These are phyloP conservation scores for Chaetothyriales sp. DNA, from an alignment of 2,329 filamentous ascomycete genomes.

Conservation along the genomic window DNA sequence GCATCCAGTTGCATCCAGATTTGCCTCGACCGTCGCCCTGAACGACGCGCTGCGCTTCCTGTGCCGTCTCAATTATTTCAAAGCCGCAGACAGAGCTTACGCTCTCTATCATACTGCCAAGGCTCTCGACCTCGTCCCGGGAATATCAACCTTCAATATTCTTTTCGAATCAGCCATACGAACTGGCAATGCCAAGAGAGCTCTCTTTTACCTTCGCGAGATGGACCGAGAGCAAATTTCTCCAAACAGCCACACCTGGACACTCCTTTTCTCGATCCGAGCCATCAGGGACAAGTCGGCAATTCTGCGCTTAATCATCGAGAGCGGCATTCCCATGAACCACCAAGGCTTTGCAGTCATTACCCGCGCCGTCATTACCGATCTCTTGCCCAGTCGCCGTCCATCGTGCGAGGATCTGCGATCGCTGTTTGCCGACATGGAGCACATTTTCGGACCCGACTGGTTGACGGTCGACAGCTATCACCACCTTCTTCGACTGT, in stretches of 20 bases:
- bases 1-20: neutral
- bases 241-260: slow-evolving; percentile 1
- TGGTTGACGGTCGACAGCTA: neutral
- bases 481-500: neutral
- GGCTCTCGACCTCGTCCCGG: neutral
- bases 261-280: neutral
- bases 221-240: neutral
- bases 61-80: neutral
- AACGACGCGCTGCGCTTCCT: neutral
- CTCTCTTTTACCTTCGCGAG: neutral
- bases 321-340: neutral
- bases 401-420: neutral
- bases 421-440: neutral
- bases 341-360: neutral
- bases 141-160: neutral
- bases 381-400: neutral
- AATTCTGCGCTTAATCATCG: neutral
- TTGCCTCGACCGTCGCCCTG: neutral
- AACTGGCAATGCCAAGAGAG: neutral
- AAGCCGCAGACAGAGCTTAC: neutral
- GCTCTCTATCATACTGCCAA: neutral
- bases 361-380: neutral
- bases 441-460: neutral
- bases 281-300: neutral
- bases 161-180: neutral